Conservation (phyloP, 73 alveolate genomes). For the Paramecium tetraurelia region DNA sequence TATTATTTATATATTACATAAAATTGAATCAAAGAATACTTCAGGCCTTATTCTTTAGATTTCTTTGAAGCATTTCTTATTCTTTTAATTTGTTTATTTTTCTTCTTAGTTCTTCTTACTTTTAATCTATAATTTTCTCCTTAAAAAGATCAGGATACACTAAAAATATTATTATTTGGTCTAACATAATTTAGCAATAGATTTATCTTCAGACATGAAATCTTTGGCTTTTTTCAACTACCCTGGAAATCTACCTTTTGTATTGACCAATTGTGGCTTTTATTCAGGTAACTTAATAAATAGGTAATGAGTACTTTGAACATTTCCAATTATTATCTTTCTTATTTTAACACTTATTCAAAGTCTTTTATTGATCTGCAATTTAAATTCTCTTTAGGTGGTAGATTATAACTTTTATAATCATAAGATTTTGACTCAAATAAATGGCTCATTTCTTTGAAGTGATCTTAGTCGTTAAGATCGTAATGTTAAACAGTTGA, state of each 20-base stretch:
- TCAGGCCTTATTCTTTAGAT: slow-evolving; percentile 29
- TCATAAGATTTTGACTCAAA: slow-evolving; percentile 36
- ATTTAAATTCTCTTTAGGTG: neutral
- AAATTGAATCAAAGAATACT: neutral
- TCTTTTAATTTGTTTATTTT: slow-evolving; percentile 13
- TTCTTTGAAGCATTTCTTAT: slow-evolving; percentile 27
- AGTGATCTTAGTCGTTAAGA: slow-evolving; percentile 26
- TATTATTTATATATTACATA: neutral
- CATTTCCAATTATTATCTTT: slow-evolving; percentile 11
- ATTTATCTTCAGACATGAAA: neutral
- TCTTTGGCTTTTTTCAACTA: neutral
- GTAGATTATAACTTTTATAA: slow-evolving; percentile 16
- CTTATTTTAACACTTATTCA: neutral
- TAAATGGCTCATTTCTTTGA: slow-evolving; percentile 26
- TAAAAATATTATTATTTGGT: neutral
- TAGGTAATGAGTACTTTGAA: neutral
- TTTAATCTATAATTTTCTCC: slow-evolving; percentile 15
- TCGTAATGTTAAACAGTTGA: slow-evolving; percentile 30
- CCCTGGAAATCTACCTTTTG: slow-evolving; percentile 41
- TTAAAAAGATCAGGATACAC: slow-evolving; percentile 46
- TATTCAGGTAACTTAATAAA: slow-evolving; percentile 4
- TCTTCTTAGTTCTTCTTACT: slow-evolving; percentile 30
- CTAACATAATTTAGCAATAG: slow-evolving; percentile 20
- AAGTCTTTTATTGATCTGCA: neutral
- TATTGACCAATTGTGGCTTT: neutral